Conservation (phyloP, 2,329 filamentous ascomycete genomes). For the Davidsoniella eucalypti region DNA sequence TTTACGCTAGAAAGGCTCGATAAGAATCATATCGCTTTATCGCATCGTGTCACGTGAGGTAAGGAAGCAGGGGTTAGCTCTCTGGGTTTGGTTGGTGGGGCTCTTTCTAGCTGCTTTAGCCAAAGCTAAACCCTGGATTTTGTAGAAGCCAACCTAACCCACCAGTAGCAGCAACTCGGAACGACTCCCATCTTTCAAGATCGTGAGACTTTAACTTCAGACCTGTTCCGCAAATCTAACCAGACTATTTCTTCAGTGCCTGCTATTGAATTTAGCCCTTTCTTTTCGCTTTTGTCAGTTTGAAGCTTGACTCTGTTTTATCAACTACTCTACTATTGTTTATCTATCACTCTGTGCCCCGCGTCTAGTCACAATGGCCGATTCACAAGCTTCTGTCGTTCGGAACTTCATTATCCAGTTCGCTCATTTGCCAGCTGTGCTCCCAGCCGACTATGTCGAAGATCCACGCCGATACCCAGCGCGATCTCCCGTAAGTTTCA, state of each 20-base stretch:
- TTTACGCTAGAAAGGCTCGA: slow-evolving; percentile 14
- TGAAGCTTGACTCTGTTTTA: not conserved
- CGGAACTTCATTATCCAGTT: slow-evolving; percentile 67
- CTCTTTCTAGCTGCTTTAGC: not conserved
- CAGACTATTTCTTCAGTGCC: too few species aligned
- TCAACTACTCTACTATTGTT: not conserved
- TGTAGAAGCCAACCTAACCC: too few species aligned
- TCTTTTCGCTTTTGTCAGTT: too few species aligned
- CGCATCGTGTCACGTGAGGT: slow-evolving; percentile 4
- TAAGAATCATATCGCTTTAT: slow-evolving; percentile 6
- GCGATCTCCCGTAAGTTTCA: slow-evolving; percentile 48
- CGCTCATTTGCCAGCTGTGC: slow-evolving; percentile 62
- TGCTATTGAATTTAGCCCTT: too few species aligned
- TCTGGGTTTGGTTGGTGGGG: slow-evolving; percentile 1
- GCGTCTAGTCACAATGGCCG: slow-evolving; percentile 15
- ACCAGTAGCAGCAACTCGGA: too few species aligned
- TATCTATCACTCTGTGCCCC: not conserved
- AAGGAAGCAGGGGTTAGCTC: not conserved
- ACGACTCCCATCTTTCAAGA: too few species aligned
- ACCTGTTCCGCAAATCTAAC: too few species aligned
- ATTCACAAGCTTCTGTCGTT: slow-evolving; percentile 64
- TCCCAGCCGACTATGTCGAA: slow-evolving; percentile 80
- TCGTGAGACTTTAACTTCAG: too few species aligned
- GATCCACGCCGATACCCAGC: slow-evolving; percentile 65
- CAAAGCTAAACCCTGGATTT: too few species aligned